A percentile compares a stretch with the other conserved stretches of the same genome.
Conservation (phyloP, 164 flowering plant species). For the Annona cherimola region DNA sequence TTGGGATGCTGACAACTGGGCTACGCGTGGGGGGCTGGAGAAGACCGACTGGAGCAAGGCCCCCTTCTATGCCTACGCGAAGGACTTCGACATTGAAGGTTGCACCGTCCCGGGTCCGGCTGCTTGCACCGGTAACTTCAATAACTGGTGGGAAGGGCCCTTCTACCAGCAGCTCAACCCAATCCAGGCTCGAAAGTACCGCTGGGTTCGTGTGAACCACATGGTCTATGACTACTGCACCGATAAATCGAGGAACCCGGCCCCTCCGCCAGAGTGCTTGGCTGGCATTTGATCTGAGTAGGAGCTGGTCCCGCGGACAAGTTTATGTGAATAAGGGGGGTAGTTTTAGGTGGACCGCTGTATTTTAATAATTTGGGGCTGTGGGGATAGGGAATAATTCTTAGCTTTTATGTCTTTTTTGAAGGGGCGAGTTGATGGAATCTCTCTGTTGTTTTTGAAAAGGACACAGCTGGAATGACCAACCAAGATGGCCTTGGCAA, state of each 20-base stretch:
- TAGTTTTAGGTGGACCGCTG: not conserved
- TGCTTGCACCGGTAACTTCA: slow-evolving; percentile 4
- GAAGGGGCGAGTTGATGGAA: not conserved
- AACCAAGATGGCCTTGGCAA: not conserved
- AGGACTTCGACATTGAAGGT: slow-evolving; percentile 19
- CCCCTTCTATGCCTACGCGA: slow-evolving; percentile 19
- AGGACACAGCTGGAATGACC: not conserved
- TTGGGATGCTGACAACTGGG: slow-evolving; percentile 23
- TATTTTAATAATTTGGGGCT: not conserved
- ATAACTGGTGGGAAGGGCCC: slow-evolving; percentile 20
- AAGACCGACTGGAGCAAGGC: slow-evolving; percentile 24
- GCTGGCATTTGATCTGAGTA: slow-evolving; percentile 11
- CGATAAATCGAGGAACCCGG: slow-evolving; percentile 12
- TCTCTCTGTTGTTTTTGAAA: not conserved
- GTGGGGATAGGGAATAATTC: not conserved
- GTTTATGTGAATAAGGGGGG: not conserved
- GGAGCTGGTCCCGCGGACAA: not conserved
- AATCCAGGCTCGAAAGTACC: slow-evolving; percentile 14
- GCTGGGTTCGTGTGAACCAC: slow-evolving; percentile 22
- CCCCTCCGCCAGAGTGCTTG: slow-evolving; percentile 16
- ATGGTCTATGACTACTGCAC: slow-evolving; percentile 25
- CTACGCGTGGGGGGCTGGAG: slow-evolving; percentile 21
- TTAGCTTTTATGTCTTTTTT: not conserved
- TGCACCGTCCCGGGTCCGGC: slow-evolving; percentile 10
- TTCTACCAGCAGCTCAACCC: slow-evolving; percentile 11